Percentiles rank a stretch among this genome's conserved stretches.
These are phyloP conservation scores for Fraxinus albicans DNA, from an alignment of 305 asterid species.

Conservation along the genomic window DNA sequence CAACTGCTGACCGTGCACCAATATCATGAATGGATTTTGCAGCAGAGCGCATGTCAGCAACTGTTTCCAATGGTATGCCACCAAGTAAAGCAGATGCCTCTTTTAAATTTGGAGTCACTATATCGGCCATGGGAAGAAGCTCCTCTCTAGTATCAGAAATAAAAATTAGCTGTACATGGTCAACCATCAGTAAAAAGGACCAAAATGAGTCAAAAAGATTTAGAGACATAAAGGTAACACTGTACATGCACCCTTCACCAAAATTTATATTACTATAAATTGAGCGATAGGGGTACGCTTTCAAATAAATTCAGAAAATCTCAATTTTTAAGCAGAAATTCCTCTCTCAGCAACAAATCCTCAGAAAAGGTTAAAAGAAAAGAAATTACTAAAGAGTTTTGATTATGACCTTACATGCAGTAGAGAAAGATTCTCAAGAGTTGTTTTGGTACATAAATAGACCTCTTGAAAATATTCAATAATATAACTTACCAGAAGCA, in stretches of 20 bases:
- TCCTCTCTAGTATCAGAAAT: slow-evolving; percentile 54
- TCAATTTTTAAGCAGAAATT: slow-evolving; percentile 3
- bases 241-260: background rate
- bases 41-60: slow-evolving; percentile 88
- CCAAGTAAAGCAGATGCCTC: slow-evolving; percentile 90
- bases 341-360: background rate
- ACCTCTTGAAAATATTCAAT: background rate
- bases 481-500: background rate
- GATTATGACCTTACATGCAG: background rate
- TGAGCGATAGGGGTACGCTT: background rate
- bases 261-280: background rate
- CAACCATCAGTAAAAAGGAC: background rate
- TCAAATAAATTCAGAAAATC: background rate
- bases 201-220: background rate
- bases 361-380: background rate
- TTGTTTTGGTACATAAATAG: background rate
- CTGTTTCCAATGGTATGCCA: slow-evolving; percentile 59
- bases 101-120: slow-evolving; percentile 85
- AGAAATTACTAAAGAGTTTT: background rate
- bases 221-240: background rate
- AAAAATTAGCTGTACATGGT: background rate
- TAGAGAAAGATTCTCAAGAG: slow-evolving; percentile 7
- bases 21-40: slow-evolving; percentile 74
- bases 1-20: slow-evolving; percentile 77
- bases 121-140: slow-evolving; percentile 85